phyloP scores from a whole-genome alignment of 805 yeast species.

The Kodamaea leandrae region DNA sequence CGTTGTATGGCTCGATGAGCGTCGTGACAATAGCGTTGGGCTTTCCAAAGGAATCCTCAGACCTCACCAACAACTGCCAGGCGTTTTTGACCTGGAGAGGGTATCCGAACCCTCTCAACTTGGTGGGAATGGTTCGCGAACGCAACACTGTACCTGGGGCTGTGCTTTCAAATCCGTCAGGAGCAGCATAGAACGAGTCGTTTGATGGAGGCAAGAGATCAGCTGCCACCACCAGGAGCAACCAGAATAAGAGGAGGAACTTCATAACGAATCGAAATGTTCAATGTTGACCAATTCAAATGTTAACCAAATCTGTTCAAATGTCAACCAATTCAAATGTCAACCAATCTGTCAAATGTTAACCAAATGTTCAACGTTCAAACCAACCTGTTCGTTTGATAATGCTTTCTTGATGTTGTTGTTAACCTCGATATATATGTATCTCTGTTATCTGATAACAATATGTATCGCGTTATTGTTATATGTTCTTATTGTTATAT shows the following conservation, averaged over 20 bases:
- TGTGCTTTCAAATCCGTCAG: conserved; percentile 15
- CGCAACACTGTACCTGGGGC: conserved; percentile 15
- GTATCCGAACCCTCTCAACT: conserved; percentile 12
- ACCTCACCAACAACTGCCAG: conserved; percentile 14
- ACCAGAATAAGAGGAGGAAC: not conserved
- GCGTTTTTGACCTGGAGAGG: conserved; percentile 13
- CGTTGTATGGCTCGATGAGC: conserved; percentile 28
- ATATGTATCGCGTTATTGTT: too few species aligned
- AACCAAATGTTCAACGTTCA: too few species aligned
- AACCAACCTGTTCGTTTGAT: too few species aligned
- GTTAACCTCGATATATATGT: too few species aligned
- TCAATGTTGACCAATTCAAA: too few species aligned
- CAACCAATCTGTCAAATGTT: too few species aligned
- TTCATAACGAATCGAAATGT: too few species aligned
- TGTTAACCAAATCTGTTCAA: too few species aligned
- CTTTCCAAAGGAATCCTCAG: conserved; percentile 23
- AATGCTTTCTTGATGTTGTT: too few species aligned
- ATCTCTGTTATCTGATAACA: too few species aligned
- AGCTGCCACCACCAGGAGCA: conserved; percentile 3
- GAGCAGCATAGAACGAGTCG: conserved; percentile 17
- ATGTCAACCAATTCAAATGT: too few species aligned
- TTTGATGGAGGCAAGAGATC: not conserved
- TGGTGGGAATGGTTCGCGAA: conserved; percentile 12
- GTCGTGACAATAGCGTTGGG: conserved; percentile 27
- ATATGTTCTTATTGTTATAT: too few species aligned